phyloP scores from a whole-genome alignment of 305 asterid genomes.

The Plantago rigida region DNA sequence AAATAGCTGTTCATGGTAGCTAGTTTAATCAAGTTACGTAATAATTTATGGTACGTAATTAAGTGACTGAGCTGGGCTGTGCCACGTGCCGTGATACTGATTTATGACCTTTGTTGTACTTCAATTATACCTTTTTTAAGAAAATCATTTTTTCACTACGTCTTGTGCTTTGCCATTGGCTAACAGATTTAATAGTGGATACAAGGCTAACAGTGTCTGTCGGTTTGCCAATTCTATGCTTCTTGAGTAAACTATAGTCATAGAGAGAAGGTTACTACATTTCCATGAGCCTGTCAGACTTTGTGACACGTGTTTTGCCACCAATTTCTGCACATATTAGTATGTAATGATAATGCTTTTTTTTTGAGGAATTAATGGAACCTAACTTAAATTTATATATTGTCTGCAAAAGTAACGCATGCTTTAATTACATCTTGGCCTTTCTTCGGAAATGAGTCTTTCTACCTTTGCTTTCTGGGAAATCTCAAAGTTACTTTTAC shows the following conservation, averaged over 20 bases:
- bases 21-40: too few species aligned
- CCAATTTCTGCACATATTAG: conserved; percentile 10
- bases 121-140: background rate
- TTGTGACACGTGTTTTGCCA: conserved; percentile 9
- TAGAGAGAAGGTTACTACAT: background rate
- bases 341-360: background rate
- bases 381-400: background rate
- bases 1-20: too few species aligned
- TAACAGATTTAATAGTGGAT: background rate
- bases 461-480: conserved; percentile 2
- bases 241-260: conserved; percentile 3
- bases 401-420: background rate
- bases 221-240: background rate
- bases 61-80: background rate
- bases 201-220: background rate
- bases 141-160: too few species aligned
- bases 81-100: background rate
- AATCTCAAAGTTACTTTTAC: background rate
- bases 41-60: background rate
- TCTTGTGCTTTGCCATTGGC: background rate
- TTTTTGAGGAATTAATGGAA: background rate
- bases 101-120: background rate
- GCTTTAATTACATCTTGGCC: background rate
- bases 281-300: conserved; percentile 4
- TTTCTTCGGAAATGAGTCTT: background rate